phyloP scores from a whole-genome alignment of 257 asterid genomes.

The Solanum bulbocastanum region DNA sequence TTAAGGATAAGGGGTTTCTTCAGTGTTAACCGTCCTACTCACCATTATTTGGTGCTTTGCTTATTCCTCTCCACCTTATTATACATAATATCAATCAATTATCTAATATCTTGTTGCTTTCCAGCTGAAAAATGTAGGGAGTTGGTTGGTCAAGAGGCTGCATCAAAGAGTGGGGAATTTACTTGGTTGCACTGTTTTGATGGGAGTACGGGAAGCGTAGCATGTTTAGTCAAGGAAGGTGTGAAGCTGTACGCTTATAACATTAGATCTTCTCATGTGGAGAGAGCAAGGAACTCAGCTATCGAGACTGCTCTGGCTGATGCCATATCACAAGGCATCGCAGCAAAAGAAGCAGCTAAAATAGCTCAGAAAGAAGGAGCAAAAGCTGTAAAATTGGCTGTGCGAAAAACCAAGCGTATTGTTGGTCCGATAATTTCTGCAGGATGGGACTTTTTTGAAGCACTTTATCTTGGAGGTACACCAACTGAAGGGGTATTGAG shows the following conservation, averaged over 20 bases:
- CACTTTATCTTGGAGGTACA: constrained; percentile 81
- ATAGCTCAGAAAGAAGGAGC: constrained; percentile 78
- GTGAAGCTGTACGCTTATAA: constrained; percentile 75
- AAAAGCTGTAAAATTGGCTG: constrained; percentile 89
- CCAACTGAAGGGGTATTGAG: constrained; percentile 81
- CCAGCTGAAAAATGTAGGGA: constrained; percentile 85
- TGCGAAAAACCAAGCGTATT: constrained; percentile 59
- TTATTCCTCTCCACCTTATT: not conserved
- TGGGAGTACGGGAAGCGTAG: constrained; percentile 73
- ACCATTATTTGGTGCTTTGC: not conserved
- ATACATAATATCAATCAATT: not conserved
- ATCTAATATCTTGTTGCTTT: constrained; percentile 6
- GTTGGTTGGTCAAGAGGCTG: constrained; percentile 72
- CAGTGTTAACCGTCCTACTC: not conserved
- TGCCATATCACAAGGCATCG: constrained; percentile 69
- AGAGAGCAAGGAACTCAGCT: constrained; percentile 57
- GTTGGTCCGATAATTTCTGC: constrained; percentile 90
- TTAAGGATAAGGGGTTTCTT: not conserved
- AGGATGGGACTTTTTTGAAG: constrained; percentile 97
- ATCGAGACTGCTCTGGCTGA: constrained; percentile 69
- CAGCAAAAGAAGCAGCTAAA: constrained; percentile 62
- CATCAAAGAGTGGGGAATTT: constrained; percentile 87
- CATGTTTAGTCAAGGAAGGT: constrained; percentile 78
- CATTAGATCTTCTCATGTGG: constrained; percentile 59
- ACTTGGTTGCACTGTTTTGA: constrained; percentile 69